phyloP scores from a whole-genome alignment of 805 yeast genomes.

The Saitoella complicata region DNA sequence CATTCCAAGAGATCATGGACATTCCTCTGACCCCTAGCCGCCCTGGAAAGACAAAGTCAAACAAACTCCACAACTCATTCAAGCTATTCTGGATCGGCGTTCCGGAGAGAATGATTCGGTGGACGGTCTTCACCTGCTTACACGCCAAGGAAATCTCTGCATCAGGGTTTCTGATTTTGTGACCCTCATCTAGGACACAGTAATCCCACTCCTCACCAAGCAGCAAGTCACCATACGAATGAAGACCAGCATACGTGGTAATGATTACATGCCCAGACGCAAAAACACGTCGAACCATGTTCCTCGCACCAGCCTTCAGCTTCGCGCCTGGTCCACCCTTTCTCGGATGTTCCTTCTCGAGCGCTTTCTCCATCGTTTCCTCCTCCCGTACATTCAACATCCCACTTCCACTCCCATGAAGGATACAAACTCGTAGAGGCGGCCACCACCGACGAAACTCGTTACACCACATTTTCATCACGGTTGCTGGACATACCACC shows the following conservation, averaged over 20 bases:
- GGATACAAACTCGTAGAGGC: constrained; percentile 64
- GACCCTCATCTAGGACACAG: constrained; percentile 88
- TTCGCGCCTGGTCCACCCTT: constrained; percentile 18
- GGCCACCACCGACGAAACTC: constrained; percentile 99
- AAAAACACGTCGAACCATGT: constrained; percentile 12
- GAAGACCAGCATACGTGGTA: constrained; percentile 81
- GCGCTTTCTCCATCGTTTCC: constrained; percentile 19
- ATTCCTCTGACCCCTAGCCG: constrained; percentile 39
- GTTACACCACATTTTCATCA: constrained; percentile 89
- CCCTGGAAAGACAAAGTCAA: constrained; percentile 92
- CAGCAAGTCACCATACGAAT: constrained; percentile 45
- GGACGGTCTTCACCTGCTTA: constrained; percentile 68
- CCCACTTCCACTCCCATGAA: constrained; percentile 88
- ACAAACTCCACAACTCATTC: constrained; percentile 82
- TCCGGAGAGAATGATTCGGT: constrained; percentile 79
- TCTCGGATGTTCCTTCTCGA: constrained; percentile 26
- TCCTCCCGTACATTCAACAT: constrained; percentile 29
- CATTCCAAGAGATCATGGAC: not conserved
- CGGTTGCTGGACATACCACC: constrained; percentile 93
- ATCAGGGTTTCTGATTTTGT: constrained; percentile 89
- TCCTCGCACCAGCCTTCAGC: constrained; percentile 13
- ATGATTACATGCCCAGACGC: constrained; percentile 64
- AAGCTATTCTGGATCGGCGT: constrained; percentile 94
- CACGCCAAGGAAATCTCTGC: constrained; percentile 72
- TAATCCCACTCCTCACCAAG: constrained; percentile 74